Evolutionary conservation across 2,329 filamentous ascomycete species (phyloP).

Genomic region (Aspergillus piperis): DNA sequence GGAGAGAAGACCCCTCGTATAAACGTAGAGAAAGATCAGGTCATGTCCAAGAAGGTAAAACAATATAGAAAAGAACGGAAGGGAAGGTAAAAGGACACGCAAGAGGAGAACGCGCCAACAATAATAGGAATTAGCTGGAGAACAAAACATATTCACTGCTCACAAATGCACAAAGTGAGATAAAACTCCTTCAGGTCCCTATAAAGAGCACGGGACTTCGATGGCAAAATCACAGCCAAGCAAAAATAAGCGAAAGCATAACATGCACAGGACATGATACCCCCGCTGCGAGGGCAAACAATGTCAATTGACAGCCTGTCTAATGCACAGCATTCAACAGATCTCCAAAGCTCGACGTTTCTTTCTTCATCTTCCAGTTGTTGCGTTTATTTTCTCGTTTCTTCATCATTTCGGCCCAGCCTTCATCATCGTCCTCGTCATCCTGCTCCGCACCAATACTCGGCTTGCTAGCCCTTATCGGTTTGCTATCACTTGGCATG

Average conservation of each 20-base stretch:
- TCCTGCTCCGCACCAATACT: constrained; percentile 29
- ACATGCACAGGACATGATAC: not conserved
- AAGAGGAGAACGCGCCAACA: not conserved
- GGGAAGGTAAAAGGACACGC: not conserved
- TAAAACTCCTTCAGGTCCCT: not conserved
- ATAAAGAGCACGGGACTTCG: not conserved
- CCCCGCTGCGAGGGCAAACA: no score
- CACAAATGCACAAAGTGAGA: not conserved
- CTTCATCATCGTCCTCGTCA: constrained; percentile 53
- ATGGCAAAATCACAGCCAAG: constrained; percentile 7
- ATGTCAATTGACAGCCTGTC: not conserved
- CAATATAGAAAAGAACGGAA: constrained; percentile 4
- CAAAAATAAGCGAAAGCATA: not conserved
- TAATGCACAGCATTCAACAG: constrained; percentile 41
- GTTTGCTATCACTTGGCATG: constrained; percentile 26
- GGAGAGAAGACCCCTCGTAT: constrained; percentile 9
- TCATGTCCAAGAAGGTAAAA: constrained; percentile 19
- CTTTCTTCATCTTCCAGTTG: constrained; percentile 49
- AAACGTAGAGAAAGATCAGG: constrained; percentile 1
- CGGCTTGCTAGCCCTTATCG: constrained; percentile 18
- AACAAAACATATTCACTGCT: not conserved
- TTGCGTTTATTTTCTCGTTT: constrained; percentile 52
- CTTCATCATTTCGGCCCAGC: constrained; percentile 54
- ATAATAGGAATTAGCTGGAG: not conserved
- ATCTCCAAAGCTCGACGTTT: constrained; percentile 37